Base-by-base conservation (phyloP, 345 rosid species). In the Microthlaspi erraticum region DNA sequence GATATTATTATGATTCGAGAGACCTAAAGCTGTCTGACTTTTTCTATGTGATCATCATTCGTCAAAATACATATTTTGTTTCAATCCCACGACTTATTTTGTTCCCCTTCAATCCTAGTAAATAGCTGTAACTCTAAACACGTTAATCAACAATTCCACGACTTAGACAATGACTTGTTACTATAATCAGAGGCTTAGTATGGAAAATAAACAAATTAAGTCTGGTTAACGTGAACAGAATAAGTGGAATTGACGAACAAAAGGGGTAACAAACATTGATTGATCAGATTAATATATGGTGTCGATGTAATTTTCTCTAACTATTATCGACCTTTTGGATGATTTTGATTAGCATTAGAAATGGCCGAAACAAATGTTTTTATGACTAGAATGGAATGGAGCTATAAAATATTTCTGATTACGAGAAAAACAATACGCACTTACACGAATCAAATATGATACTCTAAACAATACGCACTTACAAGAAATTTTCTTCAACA, bases 1-100 rank as follows among this genome's bases (percentile, higher is more conserved):
- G 72, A 65, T 66, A 73, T 66, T 32, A 48, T 65, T 44, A 33
- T 44, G 76, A 72, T 37, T 64, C 10, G 65, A 64, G 65, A 64
- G 36, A 56, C 65, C 69, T 59, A 6, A 54, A 73, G 31, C 20
- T 73, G 61, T 43, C 49, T 64, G 68, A 67, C 68, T 36, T 60
- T 66, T 65, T 41, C 12, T 38, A 49, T 66, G 55, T 50, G 54
- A 66, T 57, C 53, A 73, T 46, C 34, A 56, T 48, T 64, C 48
- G 56, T 45, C 64, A 53, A 55, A 37, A 36, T 46, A 43, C 26
- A 10, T 26, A 20, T 48, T 37, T 69, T 23, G 29, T 48, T 59
- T 36, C 51, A 45, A 45, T 46, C 38, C 38, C 14, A 12, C 4
- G 65, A 64, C 77, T 64, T 63, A 10, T 37, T 16, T 55, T 37